phyloP scores from a whole-genome alignment of 495 filamentous ascomycete species.

The Corynascus novoguineensis region DNA sequence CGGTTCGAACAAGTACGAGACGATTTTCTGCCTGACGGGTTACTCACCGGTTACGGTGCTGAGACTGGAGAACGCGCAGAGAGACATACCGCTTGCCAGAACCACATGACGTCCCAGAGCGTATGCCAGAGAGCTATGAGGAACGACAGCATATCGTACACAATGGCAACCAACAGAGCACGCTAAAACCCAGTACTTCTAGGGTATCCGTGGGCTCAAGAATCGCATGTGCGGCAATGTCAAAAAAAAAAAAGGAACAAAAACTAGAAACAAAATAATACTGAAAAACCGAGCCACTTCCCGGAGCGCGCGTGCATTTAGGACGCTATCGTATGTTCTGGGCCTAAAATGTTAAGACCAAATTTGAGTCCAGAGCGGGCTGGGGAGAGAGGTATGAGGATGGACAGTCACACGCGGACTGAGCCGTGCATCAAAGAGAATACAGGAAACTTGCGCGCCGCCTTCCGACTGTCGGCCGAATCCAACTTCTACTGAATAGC shows the following conservation, averaged over 20 bases:
- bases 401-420: too few relatives aligned
- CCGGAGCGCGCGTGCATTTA: too few relatives aligned
- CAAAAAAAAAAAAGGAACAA: background rate
- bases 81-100: background rate
- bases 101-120: background rate
- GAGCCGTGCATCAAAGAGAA: too few relatives aligned
- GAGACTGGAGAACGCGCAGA: background rate
- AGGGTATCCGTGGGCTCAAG: background rate
- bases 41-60: background rate
- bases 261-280: background rate
- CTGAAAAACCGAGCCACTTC: too few relatives aligned
- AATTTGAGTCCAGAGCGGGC: too few relatives aligned
- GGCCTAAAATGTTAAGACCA: too few relatives aligned
- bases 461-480: too few relatives aligned
- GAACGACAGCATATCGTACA: background rate
- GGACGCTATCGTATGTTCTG: too few relatives aligned
- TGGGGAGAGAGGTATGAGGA: too few relatives aligned
- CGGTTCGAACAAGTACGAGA: conserved; percentile 49
- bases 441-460: too few relatives aligned
- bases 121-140: background rate
- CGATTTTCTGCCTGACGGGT: conserved; percentile 12
- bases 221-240: background rate
- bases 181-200: background rate
- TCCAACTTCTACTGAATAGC: too few relatives aligned
- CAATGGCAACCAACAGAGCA: background rate